Conservation (phyloP, 2,329 filamentous ascomycete genomes). For the Arthrobotrys sinensis region DNA sequence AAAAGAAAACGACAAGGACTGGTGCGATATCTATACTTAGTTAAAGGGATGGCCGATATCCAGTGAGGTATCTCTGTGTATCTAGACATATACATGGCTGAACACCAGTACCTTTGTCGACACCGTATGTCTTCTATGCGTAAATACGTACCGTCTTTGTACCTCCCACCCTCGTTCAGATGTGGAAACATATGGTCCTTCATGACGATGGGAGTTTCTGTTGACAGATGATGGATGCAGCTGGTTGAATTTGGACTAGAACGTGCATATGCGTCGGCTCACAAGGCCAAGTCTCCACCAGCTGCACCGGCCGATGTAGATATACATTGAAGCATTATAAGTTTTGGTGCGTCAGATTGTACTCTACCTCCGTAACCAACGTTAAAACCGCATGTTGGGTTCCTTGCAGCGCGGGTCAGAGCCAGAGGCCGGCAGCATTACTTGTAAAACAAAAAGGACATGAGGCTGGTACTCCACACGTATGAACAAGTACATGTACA, state of each 20-base stretch:
- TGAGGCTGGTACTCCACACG: conserved; percentile 6
- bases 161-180: too few species aligned
- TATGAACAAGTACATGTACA: background rate
- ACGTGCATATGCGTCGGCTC: conserved; percentile 27
- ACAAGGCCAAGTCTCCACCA: conserved; percentile 27
- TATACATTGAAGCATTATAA: background rate
- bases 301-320: background rate
- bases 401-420: conserved; percentile 29
- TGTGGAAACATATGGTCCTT: background rate
- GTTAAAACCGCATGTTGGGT: conserved; percentile 24
- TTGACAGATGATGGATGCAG: conserved; percentile 23
- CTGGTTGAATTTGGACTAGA: conserved; percentile 20
- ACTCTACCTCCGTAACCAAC: background rate
- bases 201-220: background rate
- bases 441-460: conserved; percentile 11
- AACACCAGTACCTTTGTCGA: background rate
- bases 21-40: background rate
- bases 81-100: background rate
- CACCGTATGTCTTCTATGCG: too few species aligned
- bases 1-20: background rate
- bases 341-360: background rate
- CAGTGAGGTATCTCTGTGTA: background rate
- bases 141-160: background rate
- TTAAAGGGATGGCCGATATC: background rate
- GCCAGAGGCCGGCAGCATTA: background rate